Conservation (phyloP, 2,329 filamentous ascomycete genomes). For the Metarhizium robertsii region DNA sequence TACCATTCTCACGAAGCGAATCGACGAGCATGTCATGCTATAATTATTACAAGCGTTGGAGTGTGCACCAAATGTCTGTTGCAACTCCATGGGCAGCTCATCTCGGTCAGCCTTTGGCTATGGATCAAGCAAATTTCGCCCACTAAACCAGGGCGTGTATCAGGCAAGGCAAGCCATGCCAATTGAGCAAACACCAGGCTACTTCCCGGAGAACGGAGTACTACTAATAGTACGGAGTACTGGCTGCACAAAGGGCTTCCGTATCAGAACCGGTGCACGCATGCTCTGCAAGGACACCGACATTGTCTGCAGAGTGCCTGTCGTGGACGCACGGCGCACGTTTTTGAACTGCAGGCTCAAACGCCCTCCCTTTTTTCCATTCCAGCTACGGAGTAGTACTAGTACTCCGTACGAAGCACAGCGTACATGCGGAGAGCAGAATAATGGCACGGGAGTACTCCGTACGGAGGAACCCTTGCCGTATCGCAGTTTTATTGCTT, state of each 20-base stretch:
- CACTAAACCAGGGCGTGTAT: background rate
- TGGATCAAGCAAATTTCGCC: background rate
- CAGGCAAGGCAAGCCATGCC: background rate
- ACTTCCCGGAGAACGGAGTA: background rate
- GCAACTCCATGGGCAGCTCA: background rate
- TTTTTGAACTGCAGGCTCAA: background rate
- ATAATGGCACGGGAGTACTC: too few relatives aligned
- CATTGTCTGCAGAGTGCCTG: background rate
- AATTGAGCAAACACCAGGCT: too few relatives aligned
- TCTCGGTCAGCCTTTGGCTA: background rate
- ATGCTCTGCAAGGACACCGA: too few relatives aligned
- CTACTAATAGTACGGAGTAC: background rate
- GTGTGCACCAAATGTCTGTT: background rate
- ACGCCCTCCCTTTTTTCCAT: background rate
- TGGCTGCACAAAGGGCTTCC: background rate
- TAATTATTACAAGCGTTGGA: background rate
- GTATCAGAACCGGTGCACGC: too few relatives aligned
- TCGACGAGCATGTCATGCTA: background rate
- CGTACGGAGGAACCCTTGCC: background rate
- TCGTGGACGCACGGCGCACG: background rate
- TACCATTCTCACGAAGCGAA: background rate
- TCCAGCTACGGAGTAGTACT: background rate
- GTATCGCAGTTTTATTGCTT: background rate
- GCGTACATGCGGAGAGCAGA: background rate
- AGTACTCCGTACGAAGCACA: background rate